Conservation (phyloP, 305 asterid species). For the Solanum hybrid region DNA sequence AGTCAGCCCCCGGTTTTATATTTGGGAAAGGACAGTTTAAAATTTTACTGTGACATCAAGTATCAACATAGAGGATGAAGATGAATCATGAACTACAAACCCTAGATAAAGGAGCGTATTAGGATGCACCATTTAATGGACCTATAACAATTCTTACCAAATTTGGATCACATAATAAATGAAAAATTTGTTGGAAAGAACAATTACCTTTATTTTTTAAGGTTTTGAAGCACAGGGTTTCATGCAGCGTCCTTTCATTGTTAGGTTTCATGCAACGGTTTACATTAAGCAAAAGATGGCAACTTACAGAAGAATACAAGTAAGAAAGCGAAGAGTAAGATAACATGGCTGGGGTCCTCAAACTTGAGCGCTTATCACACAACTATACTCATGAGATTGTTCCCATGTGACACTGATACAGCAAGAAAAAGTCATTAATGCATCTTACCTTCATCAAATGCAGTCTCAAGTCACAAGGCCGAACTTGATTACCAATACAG, state of each 20-base stretch:
- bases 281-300: not conserved
- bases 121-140: not conserved
- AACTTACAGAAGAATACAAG: not conserved
- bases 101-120: not conserved
- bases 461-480: conserved; percentile 89
- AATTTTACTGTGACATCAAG: not conserved
- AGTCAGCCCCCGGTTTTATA: not conserved
- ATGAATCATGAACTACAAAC: not conserved
- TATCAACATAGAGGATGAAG: not conserved
- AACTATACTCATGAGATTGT: not conserved
- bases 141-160: not conserved
- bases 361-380: not conserved
- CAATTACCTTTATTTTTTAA: not conserved
- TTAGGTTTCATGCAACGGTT: not conserved
- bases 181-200: not conserved
- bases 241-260: not conserved
- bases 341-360: not conserved
- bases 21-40: not conserved
- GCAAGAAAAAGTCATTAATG: not conserved
- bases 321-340: not conserved
- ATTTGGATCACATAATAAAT: not conserved
- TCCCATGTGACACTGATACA: not conserved
- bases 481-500: conserved; percentile 67
- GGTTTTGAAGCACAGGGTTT: not conserved
- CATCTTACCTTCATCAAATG: conserved; percentile 83